Percentiles rank a stretch among this genome's conserved stretches.
Conservation (phyloP, 2,329 filamentous ascomycete species). For the Ascochyta koolunga region DNA sequence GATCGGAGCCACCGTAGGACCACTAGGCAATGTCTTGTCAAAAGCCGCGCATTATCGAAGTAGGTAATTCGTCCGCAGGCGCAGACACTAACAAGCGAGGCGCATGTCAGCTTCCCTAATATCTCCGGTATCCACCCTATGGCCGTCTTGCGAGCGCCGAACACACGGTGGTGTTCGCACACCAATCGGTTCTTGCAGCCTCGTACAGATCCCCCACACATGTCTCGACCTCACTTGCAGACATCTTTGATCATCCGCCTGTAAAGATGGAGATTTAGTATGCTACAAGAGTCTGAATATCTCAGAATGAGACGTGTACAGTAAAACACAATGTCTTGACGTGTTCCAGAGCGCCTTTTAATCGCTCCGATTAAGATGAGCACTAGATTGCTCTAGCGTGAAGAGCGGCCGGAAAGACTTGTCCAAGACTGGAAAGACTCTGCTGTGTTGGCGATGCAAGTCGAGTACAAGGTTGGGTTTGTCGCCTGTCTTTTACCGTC, state of each 20-base stretch:
- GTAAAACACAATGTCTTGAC: not conserved
- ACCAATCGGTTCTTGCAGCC: constrained; percentile 6
- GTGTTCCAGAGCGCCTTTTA: constrained; percentile 1
- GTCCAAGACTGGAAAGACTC: constrained; percentile 10
- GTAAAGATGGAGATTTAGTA: not conserved
- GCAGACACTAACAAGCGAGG: constrained; percentile 11
- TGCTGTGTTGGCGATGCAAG: constrained; percentile 13
- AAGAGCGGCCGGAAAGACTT: not conserved
- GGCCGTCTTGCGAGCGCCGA: constrained; percentile 5
- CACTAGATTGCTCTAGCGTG: constrained; percentile 5
- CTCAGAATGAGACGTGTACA: not conserved
- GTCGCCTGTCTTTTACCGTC: constrained; percentile 8
- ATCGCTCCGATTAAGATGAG: constrained; percentile 3
- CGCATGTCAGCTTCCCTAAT: constrained; percentile 4
- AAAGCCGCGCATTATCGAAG: constrained; percentile 1
- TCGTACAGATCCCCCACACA: not conserved
- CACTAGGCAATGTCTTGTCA: not conserved
- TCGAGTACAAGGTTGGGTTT: constrained; percentile 5
- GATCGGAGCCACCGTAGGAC: constrained; percentile 2
- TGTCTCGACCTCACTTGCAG: not conserved
- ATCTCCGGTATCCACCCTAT: constrained; percentile 6
- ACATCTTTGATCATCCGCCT: not conserved
- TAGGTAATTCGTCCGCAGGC: not conserved
- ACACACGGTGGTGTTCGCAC: constrained; percentile 2
- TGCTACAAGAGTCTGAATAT: too few relatives aligned